Conservation (phyloP, 352 stramenopile genomes). For the Thalassiosira mediterranea region DNA sequence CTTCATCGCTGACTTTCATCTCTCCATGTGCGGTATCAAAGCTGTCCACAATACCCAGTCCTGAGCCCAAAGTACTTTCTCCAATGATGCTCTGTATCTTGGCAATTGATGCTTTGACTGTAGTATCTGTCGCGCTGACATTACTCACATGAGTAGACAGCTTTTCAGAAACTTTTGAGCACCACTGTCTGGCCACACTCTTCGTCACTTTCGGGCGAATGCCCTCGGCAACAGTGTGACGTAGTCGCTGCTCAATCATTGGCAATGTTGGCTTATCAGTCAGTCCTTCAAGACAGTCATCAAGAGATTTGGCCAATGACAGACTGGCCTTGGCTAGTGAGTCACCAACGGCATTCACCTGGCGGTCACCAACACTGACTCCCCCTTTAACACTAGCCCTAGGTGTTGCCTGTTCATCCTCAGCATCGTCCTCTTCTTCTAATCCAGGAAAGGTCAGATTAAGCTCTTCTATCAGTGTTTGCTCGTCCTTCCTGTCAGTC, state of each 20-base stretch:
- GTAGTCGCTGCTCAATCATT: constrained; percentile 14
- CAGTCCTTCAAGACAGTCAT: constrained; percentile 35
- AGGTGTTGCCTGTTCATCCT: not conserved
- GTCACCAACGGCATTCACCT: no score
- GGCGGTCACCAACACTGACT: no score
- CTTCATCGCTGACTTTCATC: constrained; percentile 29
- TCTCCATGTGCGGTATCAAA: constrained; percentile 2
- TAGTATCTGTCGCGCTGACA: constrained; percentile 4
- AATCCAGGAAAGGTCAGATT: constrained; percentile 33
- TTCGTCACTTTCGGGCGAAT: constrained; percentile 15
- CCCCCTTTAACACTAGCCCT: no score
- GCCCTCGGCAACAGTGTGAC: constrained; percentile 1
- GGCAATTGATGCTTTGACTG: constrained; percentile 14
- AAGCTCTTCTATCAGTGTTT: constrained; percentile 26
- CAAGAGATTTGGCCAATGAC: constrained; percentile 45
- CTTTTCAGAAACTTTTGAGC: constrained; percentile 16
- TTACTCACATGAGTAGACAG: constrained; percentile 4
- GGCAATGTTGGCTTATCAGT: constrained; percentile 24
- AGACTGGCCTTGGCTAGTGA: constrained; percentile 22
- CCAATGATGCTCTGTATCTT: constrained; percentile 31
- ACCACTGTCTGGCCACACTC: constrained; percentile 25
- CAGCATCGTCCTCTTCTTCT: not conserved
- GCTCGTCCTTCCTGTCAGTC: constrained; percentile 17
- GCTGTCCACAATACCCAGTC: not conserved
- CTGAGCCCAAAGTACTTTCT: constrained; percentile 3